These are phyloP conservation scores for Fusarium musae DNA, from an alignment of 2,329 filamentous ascomycete genomes.

Conservation along the genomic window DNA sequence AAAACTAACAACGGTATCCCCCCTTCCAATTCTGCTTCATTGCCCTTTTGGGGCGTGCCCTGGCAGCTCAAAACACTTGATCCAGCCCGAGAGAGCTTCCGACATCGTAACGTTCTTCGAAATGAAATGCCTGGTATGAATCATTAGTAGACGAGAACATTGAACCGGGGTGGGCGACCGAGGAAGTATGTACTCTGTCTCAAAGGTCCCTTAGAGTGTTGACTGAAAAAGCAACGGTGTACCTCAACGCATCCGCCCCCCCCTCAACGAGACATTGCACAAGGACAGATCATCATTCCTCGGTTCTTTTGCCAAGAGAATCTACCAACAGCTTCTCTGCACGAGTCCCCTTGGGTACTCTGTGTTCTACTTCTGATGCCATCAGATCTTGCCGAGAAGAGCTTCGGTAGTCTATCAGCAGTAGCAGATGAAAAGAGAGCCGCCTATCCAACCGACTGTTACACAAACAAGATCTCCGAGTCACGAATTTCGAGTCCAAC, in stretches of 20 bases:
- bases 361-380: not conserved
- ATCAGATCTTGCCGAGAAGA: slow-evolving; percentile 14
- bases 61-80: not conserved
- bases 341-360: not conserved
- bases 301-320: not conserved
- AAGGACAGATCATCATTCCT: slow-evolving; percentile 1
- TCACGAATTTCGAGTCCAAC: slow-evolving; percentile 13
- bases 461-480: slow-evolving; percentile 1
- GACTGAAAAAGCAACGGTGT: not conserved
- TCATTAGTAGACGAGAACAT: not conserved
- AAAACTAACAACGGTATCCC: not conserved
- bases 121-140: not conserved
- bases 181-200: not conserved
- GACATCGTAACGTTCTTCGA: not conserved
- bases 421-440: not conserved
- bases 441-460: not conserved
- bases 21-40: slow-evolving; percentile 30
- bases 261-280: slow-evolving; percentile 18
- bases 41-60: slow-evolving; percentile 16
- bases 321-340: not conserved
- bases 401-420: not conserved
- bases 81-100: not conserved
- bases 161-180: not conserved
- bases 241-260: slow-evolving; percentile 29
- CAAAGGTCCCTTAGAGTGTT: not conserved